Conservation (phyloP, 2,329 filamentous ascomycete species). For the Fusarium sp. region DNA sequence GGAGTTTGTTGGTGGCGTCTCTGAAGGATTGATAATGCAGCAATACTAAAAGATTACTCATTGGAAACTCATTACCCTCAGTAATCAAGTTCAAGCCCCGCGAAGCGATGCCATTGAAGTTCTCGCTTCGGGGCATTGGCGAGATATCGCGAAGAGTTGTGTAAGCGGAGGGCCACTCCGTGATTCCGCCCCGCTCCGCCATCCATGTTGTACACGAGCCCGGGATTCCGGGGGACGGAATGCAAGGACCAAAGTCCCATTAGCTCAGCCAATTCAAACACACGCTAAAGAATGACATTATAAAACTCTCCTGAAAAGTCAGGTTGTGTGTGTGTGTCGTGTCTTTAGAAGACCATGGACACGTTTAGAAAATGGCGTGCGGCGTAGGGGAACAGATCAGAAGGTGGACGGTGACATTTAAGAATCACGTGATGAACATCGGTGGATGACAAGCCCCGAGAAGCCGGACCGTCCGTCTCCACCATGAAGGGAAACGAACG, state of each 20-base stretch:
- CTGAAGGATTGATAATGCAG: neutral
- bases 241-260: neutral
- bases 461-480: constrained; percentile 19
- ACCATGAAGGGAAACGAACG: constrained; percentile 4
- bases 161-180: neutral
- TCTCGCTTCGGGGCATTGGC: neutral
- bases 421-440: constrained; percentile 31
- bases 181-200: neutral
- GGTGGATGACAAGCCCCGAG: constrained; percentile 33
- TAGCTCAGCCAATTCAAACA: neutral
- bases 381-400: neutral
- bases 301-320: neutral
- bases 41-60: neutral
- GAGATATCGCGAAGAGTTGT: neutral
- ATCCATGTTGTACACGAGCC: neutral
- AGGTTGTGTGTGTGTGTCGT: neutral
- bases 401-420: neutral
- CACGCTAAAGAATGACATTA: neutral
- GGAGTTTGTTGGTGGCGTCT: neutral
- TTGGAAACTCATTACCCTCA: neutral
- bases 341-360: constrained; percentile 25
- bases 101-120: neutral
- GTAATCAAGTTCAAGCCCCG: neutral
- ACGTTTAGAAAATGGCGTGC: constrained; percentile 19
- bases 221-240: neutral